Conservation (phyloP, 1,284 basidiomycete genomes). For the Papiliotrema terrestris region DNA sequence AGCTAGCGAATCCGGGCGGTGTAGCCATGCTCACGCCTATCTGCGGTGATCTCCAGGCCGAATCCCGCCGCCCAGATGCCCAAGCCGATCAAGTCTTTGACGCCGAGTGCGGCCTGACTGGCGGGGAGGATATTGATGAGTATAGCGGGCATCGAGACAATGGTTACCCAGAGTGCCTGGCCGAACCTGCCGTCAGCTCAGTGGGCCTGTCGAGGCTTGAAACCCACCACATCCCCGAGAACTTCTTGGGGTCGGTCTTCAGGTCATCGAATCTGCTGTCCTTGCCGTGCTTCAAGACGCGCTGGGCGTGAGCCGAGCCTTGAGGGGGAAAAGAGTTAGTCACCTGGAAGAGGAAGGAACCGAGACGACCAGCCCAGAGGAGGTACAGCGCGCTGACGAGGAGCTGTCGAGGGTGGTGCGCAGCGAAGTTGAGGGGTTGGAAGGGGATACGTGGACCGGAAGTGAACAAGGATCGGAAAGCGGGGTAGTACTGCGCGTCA, state of each 20-base stretch:
- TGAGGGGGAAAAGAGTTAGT: constrained; percentile 20
- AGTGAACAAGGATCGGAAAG: constrained; percentile 13
- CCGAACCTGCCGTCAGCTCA: constrained; percentile 47
- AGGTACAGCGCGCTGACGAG: constrained; percentile 56
- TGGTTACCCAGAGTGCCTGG: constrained; percentile 69
- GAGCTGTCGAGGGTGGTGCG: constrained; percentile 55
- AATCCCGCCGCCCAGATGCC: constrained; percentile 61
- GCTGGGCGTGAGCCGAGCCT: constrained; percentile 20
- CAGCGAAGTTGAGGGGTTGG: constrained; percentile 1
- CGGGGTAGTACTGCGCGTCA: constrained; percentile 20
- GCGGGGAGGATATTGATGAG: constrained; percentile 62
- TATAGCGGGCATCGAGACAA: constrained; percentile 67
- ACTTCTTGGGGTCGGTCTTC: constrained; percentile 60
- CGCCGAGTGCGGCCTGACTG: constrained; percentile 59
- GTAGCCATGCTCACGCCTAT: constrained; percentile 51
- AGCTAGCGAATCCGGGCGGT: neutral
- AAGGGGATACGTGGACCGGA: constrained; percentile 9
- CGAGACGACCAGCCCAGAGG: constrained; percentile 64
- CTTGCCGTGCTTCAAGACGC: constrained; percentile 54
- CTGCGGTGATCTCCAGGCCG: constrained; percentile 62
- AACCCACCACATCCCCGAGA: constrained; percentile 60
- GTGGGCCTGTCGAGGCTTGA: too few species aligned
- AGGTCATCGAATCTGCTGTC: constrained; percentile 70
- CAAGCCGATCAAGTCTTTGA: constrained; percentile 59
- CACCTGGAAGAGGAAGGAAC: constrained; percentile 61